Base-by-base conservation (phyloP, 2,329 filamentous ascomycete species). In the Rutstroemia sydowiana region DNA sequence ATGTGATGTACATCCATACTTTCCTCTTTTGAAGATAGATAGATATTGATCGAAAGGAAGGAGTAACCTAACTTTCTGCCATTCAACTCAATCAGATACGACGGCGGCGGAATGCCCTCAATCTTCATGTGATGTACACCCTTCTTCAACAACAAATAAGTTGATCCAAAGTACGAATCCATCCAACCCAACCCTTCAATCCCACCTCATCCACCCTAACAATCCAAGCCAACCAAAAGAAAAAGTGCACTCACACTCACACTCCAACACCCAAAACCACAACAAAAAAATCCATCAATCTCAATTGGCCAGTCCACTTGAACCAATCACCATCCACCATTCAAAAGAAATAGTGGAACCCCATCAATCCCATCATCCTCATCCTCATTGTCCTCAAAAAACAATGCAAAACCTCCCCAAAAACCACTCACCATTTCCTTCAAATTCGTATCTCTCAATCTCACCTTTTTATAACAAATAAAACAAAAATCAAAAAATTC, bases 401-500 rank as follows among this genome's bases (percentile, higher is more conserved):
- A 9, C 10, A 13, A 21, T 37, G 20, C 32, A 45, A 37, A 45
- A 45, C 5, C 7, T 26, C 28, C 20, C 26, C 14, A 46, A 46
- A 51, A 51, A 51, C 31, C 32, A 51, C 16, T 36, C 45, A 51
- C 23, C 30, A 11, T 31, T 37, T 21, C 2, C 16, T 4, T 46
- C 41, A 51, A 51, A 39, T 51, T 51, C 23, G 16, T 37, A 28
- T 10, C 14, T 11, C 5, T 39, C 39, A 9, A 5, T 21, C 3
- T 2, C 20, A 18, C 13, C 32, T 13, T 31, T 23, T 21, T n/a
- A 40, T 16, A 9, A 2, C 18, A 39, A 31, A 46, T 23, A 14
- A 23, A 51, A 31, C 18, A 26, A 39, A 18, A 20, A 39, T 10
- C 3, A 8, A 13, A 1, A 11, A 46, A 20, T 20, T 32, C 18